These are phyloP conservation scores for Capronia americana DNA, from an alignment of 2,329 filamentous ascomycete genomes.

Conservation along the genomic window DNA sequence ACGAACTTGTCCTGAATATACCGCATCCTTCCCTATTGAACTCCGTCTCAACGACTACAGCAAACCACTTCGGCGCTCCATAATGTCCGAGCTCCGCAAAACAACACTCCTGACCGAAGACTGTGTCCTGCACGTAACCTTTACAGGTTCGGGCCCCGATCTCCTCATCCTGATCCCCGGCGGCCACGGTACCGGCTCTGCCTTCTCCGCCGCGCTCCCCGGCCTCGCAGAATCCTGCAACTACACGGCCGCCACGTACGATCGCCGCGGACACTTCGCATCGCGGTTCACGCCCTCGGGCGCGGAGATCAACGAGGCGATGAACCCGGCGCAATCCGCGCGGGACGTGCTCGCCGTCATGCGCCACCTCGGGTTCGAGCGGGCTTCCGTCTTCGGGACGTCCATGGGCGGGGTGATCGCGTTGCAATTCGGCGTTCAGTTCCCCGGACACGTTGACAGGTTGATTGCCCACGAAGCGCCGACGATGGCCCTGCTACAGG, in stretches of 20 bases:
- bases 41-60: too few relatives aligned
- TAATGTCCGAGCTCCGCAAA: background rate
- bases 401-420: constrained; percentile 12
- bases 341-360: constrained; percentile 15
- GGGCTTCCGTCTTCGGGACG: constrained; percentile 11
- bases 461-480: constrained; percentile 11
- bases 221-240: background rate
- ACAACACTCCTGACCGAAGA: background rate
- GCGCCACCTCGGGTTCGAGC: constrained; percentile 9
- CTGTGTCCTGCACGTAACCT: background rate
- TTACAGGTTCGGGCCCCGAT: background rate
- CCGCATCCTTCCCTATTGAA: too few relatives aligned
- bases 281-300: constrained; percentile 3
- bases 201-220: background rate
- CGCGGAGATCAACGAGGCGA: background rate
- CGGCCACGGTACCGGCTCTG: background rate
- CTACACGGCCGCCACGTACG: constrained; percentile 14
- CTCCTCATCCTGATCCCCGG: constrained; percentile 6
- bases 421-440: constrained; percentile 4
- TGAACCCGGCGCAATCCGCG: constrained; percentile 13
- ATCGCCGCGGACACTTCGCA: constrained; percentile 7
- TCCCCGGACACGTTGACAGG: constrained; percentile 8
- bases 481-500: background rate
- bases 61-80: background rate
- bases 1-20: too few relatives aligned